Evolutionary conservation across 495 filamentous ascomycete species (phyloP), one percentile per base, ranked within the genome.

Genomic region (Aspergillus ostianus): DNA sequence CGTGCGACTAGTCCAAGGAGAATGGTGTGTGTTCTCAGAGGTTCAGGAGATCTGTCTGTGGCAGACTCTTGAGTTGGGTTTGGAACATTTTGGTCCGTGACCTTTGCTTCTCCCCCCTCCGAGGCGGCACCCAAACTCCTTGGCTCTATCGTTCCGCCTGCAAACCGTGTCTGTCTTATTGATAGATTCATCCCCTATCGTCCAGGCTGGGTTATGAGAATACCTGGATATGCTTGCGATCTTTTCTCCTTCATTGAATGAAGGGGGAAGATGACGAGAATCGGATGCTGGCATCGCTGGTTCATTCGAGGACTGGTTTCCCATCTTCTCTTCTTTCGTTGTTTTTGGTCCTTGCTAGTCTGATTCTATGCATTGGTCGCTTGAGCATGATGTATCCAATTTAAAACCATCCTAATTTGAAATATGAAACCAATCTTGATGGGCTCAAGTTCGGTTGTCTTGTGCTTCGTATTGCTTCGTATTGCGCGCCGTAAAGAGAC

Each of bases 151-250:
- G 47, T 36, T 47, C n/a, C 5, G 23, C 6, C 26, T 21, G 30
- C 19, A 8, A 53, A 45, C 19, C 55, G 53, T 61, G 59, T 57
- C 19, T 30, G 68, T 59, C 54, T 65, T 15, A 15, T 52, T 29
- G 64, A 69, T 78, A 80, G 80, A 77, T 47, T 78, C 78, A 80
- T 78, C 78, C 70, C 76, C 80, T 81, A 81, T 73, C 58, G 67
- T 77, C 72, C 70, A 69, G 77, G 74, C 75, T 77, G 75, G 71
- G 52, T 64, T 66, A 64, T 49, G 23, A 17, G 23, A 20, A 62
- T 73, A 70, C 73, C 69, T 69, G 70, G 68, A 72, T 73, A 70
- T 61, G 73, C 77, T 67, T 61, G 64, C 44, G n/a, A 51, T 47
- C 60, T 66, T 61, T 53, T 57, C 67, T 30, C 30, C 60, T 23